Evolutionary conservation across 148 eudicot genomes (phyloP), one percentile per base, ranked within the genome.

Genomic region (Amaranthus hypochondriacus): DNA sequence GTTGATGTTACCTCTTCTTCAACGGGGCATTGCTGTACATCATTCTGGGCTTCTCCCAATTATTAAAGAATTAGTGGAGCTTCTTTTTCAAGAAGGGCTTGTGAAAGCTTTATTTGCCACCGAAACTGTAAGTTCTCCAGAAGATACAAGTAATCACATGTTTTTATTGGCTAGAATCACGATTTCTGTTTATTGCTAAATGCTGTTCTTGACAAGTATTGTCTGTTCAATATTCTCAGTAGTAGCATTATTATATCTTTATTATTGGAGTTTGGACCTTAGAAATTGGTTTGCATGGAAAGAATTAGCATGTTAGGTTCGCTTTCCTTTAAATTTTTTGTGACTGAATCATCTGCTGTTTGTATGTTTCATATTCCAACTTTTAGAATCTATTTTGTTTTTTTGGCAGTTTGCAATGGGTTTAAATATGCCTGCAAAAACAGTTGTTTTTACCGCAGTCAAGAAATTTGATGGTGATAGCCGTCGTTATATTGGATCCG

Each of bases 401-500:
- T 12, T n/a, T 79, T 54, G 57, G 69, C 93, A 95, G 97, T 95
- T 95, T 85, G 99, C 99, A 53, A 95, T 95, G 99, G 99, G 99
- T 15, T 76, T 95, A 60, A 95, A 95, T 86, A 95, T 95, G 99
- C 99, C 99, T 69, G 99, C 99, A 73, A 95, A 95, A 86, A 95
- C 99, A 77, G 99, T 95, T 42, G 97, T 95, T 83, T 95, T 95
- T 73, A 95, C 99, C 3, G 82, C 88, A 73, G 96, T 95, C 4
- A 90, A 88, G 82, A 95, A 95, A 79, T 95, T 96, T 92, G 99
- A 95, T 73, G 99, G 97, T 73, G 99, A 95, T 79, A 92, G 91
- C 74, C 94, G 92, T 81, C 93, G 99, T 48, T 87, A 83, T 72
- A 83, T 95, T 79, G 99, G 90, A 74, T 95, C 99, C 78, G 99